Conservation (phyloP, 345 rosid genomes). For the Hypericum androsaemum region DNA sequence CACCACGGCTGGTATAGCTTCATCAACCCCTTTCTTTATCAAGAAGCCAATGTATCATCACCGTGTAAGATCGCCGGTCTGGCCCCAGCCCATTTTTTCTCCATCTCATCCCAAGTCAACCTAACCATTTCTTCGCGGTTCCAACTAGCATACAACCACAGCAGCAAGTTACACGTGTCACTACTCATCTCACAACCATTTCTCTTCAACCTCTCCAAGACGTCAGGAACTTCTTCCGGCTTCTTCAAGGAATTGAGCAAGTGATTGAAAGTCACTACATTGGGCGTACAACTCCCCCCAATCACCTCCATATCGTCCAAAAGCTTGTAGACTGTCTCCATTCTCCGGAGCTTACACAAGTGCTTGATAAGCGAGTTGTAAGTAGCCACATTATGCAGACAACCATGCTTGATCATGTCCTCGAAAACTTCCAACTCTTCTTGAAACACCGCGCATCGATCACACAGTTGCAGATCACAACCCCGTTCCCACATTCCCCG, state of each 20-base stretch:
- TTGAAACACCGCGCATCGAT: constrained; percentile 85
- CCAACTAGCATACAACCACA: constrained; percentile 54
- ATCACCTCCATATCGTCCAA: constrained; percentile 51
- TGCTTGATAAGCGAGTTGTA: constrained; percentile 79
- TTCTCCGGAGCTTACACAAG: constrained; percentile 57
- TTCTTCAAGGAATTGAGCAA: constrained; percentile 48
- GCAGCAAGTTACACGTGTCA: constrained; percentile 52
- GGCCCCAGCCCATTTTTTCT: constrained; percentile 58
- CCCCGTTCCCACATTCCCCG: constrained; percentile 58
- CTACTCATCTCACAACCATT: constrained; percentile 40
- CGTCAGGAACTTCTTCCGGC: constrained; percentile 35
- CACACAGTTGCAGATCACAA: constrained; percentile 54
- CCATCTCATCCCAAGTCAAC: constrained; percentile 59
- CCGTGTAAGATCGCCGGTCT: constrained; percentile 54
- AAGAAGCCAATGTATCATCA: constrained; percentile 51
- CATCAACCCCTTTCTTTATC: constrained; percentile 35
- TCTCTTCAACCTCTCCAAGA: constrained; percentile 52
- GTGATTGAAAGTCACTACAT: constrained; percentile 54
- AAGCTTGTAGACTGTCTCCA: constrained; percentile 52
- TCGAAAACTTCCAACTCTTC: constrained; percentile 48
- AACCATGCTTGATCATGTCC: constrained; percentile 42
- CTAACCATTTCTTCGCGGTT: constrained; percentile 37
- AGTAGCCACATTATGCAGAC: constrained; percentile 47
- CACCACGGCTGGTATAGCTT: constrained; percentile 86
- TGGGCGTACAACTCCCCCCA: constrained; percentile 45